Conservation (phyloP, 1,284 basidiomycete species). For the Trametes hirsuta region DNA sequence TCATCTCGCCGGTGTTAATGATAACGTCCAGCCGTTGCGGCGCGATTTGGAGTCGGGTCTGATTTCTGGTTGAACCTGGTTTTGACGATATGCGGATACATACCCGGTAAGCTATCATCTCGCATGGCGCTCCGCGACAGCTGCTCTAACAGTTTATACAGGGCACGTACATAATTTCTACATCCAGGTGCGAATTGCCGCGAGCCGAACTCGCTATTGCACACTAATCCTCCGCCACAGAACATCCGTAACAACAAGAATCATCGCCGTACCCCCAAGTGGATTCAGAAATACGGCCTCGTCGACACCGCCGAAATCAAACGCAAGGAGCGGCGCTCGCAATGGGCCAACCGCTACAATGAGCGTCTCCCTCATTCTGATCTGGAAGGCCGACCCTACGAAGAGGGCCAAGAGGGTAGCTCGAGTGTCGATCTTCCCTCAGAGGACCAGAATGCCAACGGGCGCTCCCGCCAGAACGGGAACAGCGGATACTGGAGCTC, state of each 20-base stretch:
- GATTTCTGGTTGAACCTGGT: constrained; percentile 95
- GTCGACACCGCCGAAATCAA: constrained; percentile 78
- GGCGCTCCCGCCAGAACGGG: constrained; percentile 39
- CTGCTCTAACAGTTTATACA: constrained; percentile 33
- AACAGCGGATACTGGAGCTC: constrained; percentile 62
- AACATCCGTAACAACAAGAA: constrained; percentile 97
- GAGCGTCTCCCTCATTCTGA: constrained; percentile 79
- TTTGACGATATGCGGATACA: constrained; percentile 89
- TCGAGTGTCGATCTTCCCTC: constrained; percentile 51
- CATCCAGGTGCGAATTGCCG: constrained; percentile 62
- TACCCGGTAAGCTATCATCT: constrained; percentile 65
- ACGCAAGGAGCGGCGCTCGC: constrained; percentile 77
- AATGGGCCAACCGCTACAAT: constrained; percentile 87
- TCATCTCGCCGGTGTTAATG: constrained; percentile 4
- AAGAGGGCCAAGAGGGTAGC: constrained; percentile 71
- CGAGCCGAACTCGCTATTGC: neutral
- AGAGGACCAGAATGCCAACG: constrained; percentile 38
- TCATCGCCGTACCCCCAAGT: constrained; percentile 89
- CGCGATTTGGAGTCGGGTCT: constrained; percentile 89
- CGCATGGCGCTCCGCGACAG: neutral
- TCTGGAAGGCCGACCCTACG: constrained; percentile 71
- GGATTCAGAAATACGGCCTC: constrained; percentile 89
- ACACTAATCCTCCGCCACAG: constrained; percentile 41
- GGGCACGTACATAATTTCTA: constrained; percentile 92
- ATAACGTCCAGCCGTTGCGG: constrained; percentile 73